Conservation (phyloP, 768 basidiomycete genomes). For the Russula ochroleuca region DNA sequence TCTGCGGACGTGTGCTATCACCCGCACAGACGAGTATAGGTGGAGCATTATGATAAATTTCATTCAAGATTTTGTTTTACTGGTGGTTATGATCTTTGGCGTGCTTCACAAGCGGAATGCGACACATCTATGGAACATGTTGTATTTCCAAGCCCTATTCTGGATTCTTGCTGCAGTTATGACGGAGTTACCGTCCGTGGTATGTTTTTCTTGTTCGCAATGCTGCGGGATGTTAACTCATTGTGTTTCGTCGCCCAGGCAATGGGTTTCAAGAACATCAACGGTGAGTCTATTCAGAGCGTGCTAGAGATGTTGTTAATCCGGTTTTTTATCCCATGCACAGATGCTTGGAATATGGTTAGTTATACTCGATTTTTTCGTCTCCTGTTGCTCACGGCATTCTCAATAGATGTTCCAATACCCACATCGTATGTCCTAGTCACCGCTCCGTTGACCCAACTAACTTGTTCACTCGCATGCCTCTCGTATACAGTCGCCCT, state of each 20-base stretch:
- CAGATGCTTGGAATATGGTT: slow-evolving; percentile 26
- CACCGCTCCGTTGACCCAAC: not conserved
- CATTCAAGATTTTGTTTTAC: slow-evolving; percentile 10
- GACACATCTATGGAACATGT: slow-evolving; percentile 24
- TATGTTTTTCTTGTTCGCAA: not conserved
- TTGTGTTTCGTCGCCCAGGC: not conserved
- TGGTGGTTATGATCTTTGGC: slow-evolving; percentile 21
- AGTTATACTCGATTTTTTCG: not conserved
- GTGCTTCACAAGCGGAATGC: slow-evolving; percentile 24
- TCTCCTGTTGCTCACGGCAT: not conserved
- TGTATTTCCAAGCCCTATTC: slow-evolving; percentile 24
- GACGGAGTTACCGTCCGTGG: slow-evolving; percentile 22
- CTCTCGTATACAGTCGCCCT: slow-evolving; percentile 10
- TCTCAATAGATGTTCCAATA: slow-evolving; percentile 24
- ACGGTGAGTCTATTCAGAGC: slow-evolving; percentile 6
- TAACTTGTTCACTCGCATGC: not conserved
- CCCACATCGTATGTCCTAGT: slow-evolving; percentile 22
- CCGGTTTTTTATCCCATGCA: not conserved
- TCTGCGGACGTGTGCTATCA: not conserved
- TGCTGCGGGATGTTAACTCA: not conserved
- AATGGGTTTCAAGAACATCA: slow-evolving; percentile 19
- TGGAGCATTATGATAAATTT: slow-evolving; percentile 23
- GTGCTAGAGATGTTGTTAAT: not conserved
- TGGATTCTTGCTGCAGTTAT: slow-evolving; percentile 19
- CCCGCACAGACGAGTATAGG: not conserved